These are phyloP conservation scores for Kwoniella botswanensis DNA, from an alignment of 768 basidiomycete genomes.

Conservation along the genomic window DNA sequence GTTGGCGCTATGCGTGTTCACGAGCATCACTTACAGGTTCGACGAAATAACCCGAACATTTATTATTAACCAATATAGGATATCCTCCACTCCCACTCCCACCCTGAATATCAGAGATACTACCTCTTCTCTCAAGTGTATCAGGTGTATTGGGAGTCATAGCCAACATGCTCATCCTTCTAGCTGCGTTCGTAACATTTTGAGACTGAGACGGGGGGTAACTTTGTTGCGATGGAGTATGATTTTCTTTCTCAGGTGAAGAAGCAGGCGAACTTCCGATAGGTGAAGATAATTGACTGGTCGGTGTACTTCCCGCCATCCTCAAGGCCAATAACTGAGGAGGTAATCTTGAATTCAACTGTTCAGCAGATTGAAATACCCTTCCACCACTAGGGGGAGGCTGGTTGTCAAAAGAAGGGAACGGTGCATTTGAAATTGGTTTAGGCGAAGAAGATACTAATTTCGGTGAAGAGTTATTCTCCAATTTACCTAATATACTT, in stretches of 20 bases:
- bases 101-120: constrained; percentile 4
- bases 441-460: constrained; percentile 36
- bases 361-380: constrained; percentile 49
- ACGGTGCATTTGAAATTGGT: constrained; percentile 41
- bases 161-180: constrained; percentile 39
- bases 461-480: constrained; percentile 5
- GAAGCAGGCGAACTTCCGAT: constrained; percentile 33
- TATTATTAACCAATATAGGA: constrained; percentile 68
- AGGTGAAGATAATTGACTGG: constrained; percentile 40
- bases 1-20: no score
- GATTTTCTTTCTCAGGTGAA: constrained; percentile 42
- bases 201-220: constrained; percentile 2
- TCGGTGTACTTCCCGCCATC: constrained; percentile 17
- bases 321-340: constrained; percentile 65
- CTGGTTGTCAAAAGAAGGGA: constrained; percentile 16
- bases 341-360: constrained; percentile 63
- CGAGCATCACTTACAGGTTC: constrained; percentile 73
- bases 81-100: constrained; percentile 28
- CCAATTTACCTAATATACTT: constrained; percentile 10
- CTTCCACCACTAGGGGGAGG: constrained; percentile 1
- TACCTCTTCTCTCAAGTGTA: constrained; percentile 12
- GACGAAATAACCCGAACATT: constrained; percentile 95
- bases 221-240: constrained; percentile 9
- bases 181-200: constrained; percentile 19
- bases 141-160: constrained; percentile 45